These are phyloP conservation scores for Eimeria zaria DNA, from an alignment of 169 alveolate genomes.

Conservation along the genomic window DNA sequence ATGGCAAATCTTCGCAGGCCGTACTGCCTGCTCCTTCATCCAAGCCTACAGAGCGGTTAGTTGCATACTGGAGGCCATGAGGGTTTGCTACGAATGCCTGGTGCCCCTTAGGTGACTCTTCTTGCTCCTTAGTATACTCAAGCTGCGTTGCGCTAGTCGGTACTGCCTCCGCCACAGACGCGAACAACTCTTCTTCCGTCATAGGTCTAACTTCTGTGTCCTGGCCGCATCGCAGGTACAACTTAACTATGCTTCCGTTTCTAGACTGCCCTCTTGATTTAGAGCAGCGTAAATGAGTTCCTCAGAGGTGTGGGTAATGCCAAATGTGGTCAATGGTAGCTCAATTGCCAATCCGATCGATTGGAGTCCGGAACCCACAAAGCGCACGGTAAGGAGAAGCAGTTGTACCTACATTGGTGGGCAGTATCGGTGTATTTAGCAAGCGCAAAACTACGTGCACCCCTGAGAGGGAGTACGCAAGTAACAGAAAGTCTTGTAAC, in stretches of 20 bases:
- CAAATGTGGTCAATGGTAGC: background rate
- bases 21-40: background rate
- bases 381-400: background rate
- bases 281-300: background rate
- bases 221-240: background rate
- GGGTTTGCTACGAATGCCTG: background rate
- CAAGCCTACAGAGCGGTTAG: background rate
- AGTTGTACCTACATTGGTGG: background rate
- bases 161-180: background rate
- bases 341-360: background rate
- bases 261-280: background rate
- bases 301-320: background rate
- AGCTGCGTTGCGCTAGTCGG: background rate
- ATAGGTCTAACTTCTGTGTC: background rate
- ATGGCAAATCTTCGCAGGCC: slow-evolving; percentile 14
- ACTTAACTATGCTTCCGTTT: background rate
- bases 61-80: background rate
- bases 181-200: slow-evolving; percentile 29
- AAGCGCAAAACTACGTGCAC: background rate
- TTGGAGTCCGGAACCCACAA: background rate
- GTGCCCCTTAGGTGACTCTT: background rate
- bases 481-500: background rate
- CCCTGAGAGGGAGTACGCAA: background rate
- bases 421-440: background rate
- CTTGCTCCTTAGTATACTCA: background rate